Conservation (phyloP, 2,329 filamentous ascomycete species). For the Aspergillus arachidicola region DNA sequence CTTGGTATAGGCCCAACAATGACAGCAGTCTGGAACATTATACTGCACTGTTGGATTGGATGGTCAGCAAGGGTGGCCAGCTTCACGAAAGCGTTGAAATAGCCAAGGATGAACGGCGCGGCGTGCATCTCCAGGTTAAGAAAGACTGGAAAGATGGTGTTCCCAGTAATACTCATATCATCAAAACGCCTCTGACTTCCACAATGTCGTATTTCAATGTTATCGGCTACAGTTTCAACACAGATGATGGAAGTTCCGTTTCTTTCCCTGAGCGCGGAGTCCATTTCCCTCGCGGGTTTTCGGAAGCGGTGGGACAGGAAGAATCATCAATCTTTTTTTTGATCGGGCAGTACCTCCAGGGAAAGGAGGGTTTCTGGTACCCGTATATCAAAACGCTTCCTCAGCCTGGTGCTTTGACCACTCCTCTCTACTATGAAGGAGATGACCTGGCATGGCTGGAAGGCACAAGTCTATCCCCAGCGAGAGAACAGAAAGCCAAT, state of each 20-base stretch:
- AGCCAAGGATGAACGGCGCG: conserved; percentile 35
- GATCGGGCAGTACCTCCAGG: conserved; percentile 66
- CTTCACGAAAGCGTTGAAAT: conserved; percentile 38
- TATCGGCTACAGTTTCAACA: conserved; percentile 25
- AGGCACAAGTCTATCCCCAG: conserved; percentile 38
- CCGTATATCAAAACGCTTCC: conserved; percentile 69
- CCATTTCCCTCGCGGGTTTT: conserved; percentile 54
- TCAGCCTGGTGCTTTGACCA: conserved; percentile 61
- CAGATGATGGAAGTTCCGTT: conserved; percentile 1
- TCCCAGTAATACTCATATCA: conserved; percentile 34
- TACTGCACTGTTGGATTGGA: conserved; percentile 36
- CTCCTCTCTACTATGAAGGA: conserved; percentile 66
- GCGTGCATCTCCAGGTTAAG: conserved; percentile 40
- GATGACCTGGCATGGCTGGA: conserved; percentile 58
- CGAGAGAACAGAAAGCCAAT: conserved; percentile 35
- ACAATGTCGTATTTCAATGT: conserved; percentile 44
- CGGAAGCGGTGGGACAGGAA: conserved; percentile 56
- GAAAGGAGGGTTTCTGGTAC: conserved; percentile 64
- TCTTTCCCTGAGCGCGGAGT: conserved; percentile 36
- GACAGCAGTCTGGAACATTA: conserved; percentile 28
- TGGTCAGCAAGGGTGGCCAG: conserved; percentile 33
- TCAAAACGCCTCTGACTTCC: conserved; percentile 37
- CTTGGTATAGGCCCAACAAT: conserved; percentile 8
- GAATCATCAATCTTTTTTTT: conserved; percentile 70
- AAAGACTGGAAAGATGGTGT: conserved; percentile 27